phyloP scores from a whole-genome alignment of 148 eudicot genomes.

The Rhododendron griersonianum region DNA sequence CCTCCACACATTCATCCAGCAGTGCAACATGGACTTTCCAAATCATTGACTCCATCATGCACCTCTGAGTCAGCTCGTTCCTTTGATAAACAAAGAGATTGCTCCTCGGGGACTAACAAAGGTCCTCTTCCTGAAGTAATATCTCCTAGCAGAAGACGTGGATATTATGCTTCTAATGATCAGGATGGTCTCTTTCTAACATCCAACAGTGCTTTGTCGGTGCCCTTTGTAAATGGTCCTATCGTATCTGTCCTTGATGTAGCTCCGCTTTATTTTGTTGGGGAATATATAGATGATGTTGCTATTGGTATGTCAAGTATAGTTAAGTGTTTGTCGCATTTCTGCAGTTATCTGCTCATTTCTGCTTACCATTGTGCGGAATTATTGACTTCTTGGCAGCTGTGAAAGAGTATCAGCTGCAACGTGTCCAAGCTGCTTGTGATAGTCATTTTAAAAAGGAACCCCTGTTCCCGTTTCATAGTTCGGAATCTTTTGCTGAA shows the following conservation, averaged over 20 bases:
- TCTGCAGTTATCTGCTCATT: constrained; percentile 12
- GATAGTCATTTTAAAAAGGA: constrained; percentile 41
- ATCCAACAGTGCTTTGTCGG: constrained; percentile 40
- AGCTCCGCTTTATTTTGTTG: constrained; percentile 71
- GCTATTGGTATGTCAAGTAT: constrained; percentile 58
- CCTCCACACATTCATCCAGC: constrained; percentile 43
- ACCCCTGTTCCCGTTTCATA: constrained; percentile 60
- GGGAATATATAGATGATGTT: constrained; percentile 69
- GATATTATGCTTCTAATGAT: constrained; percentile 11
- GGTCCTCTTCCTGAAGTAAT: constrained; percentile 19
- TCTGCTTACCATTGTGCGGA: constrained; percentile 13
- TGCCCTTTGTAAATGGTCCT: constrained; percentile 54
- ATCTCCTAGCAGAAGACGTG: constrained; percentile 21
- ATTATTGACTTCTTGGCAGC: constrained; percentile 38
- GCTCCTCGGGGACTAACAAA: constrained; percentile 19
- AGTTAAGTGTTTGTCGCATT: constrained; percentile 1
- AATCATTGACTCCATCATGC: constrained; percentile 19
- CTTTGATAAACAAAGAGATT: constrained; percentile 29
- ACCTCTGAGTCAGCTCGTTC: constrained; percentile 24
- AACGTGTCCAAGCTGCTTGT: constrained; percentile 42
- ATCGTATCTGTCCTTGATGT: constrained; percentile 75
- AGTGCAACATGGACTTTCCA: constrained; percentile 27
- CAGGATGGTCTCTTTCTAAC: constrained; percentile 19
- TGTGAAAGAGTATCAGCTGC: constrained; percentile 50
- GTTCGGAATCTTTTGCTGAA: constrained; percentile 31